Conservation (phyloP, 768 basidiomycete genomes). For the Aureoboletus auriporus region DNA sequence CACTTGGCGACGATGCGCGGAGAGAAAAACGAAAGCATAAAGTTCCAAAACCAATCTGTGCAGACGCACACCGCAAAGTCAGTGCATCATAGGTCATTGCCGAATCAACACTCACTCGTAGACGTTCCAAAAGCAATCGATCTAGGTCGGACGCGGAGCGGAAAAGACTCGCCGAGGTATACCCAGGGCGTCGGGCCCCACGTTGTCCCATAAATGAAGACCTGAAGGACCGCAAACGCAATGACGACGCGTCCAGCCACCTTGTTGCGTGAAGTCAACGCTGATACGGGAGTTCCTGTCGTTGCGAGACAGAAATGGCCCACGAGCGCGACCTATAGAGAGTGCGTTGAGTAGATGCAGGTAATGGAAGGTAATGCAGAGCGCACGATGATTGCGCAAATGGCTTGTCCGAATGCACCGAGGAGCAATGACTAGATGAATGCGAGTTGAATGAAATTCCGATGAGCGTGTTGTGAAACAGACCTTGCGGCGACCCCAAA, state of each 20-base stretch:
- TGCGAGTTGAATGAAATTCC: background rate
- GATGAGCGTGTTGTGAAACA: background rate
- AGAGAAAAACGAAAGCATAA: constrained; percentile 68
- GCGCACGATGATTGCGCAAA: constrained; percentile 58
- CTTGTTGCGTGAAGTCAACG: constrained; percentile 54
- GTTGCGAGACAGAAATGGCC: constrained; percentile 67
- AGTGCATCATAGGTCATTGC: background rate
- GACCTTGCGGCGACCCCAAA: constrained; percentile 68
- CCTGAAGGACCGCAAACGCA: constrained; percentile 74
- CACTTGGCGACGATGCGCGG: constrained; percentile 59
- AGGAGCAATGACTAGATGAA: constrained; percentile 53
- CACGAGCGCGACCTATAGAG: constrained; percentile 56
- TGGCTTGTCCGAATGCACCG: constrained; percentile 57
- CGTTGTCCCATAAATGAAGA: constrained; percentile 66
- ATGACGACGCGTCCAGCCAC: constrained; percentile 64
- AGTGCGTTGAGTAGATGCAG: background rate
- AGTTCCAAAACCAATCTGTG: constrained; percentile 69
- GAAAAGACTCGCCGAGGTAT: constrained; percentile 78
- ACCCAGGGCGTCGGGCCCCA: constrained; percentile 80
- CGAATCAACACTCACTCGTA: constrained; percentile 32
- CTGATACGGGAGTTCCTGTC: constrained; percentile 39
- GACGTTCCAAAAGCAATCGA: constrained; percentile 72
- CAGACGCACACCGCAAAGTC: background rate
- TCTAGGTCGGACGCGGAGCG: constrained; percentile 74
- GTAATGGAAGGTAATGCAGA: background rate